phyloP scores from a whole-genome alignment of 2,329 filamentous ascomycete genomes.

The Monilinia fructicola region DNA sequence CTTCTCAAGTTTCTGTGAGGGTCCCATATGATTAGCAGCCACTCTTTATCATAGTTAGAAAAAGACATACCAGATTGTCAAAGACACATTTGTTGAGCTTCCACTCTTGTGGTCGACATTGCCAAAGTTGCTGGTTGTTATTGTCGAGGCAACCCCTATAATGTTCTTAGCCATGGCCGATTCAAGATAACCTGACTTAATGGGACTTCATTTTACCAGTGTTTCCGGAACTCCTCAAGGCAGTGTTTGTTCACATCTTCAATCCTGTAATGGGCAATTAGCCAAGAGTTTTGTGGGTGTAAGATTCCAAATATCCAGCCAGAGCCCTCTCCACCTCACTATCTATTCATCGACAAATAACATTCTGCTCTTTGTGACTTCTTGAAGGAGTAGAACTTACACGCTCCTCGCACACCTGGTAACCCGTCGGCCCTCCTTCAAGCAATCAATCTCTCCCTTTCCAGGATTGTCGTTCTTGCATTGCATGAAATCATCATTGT shows the following conservation, averaged over 20 bases:
- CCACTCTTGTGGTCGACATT: slow-evolving; percentile 86
- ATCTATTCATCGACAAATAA: slow-evolving; percentile 25
- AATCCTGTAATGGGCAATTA: slow-evolving; percentile 56
- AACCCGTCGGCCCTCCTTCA: slow-evolving; percentile 95
- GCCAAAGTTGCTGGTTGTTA: slow-evolving; percentile 97
- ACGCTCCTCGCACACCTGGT: slow-evolving; percentile 95
- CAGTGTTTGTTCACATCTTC: slow-evolving; percentile 96
- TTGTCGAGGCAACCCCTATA: slow-evolving; percentile 82
- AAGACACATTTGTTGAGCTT: slow-evolving; percentile 93
- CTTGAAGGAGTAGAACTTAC: slow-evolving; percentile 56
- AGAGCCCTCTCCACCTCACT: not conserved
- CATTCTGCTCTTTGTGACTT: too few species aligned
- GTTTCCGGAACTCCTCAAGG: slow-evolving; percentile 82
- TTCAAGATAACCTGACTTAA: not conserved
- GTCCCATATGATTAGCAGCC: not conserved
- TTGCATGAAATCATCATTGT: slow-evolving; percentile 99
- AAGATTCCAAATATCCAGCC: not conserved
- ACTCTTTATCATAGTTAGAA: not conserved
- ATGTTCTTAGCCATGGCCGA: not conserved
- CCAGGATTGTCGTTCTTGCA: slow-evolving; percentile 96
- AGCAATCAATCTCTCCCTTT: slow-evolving; percentile 86
- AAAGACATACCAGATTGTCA: slow-evolving; percentile 78
- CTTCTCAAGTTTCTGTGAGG: slow-evolving; percentile 72
- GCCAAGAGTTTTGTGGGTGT: slow-evolving; percentile 11
- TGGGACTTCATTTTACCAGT: slow-evolving; percentile 54